Evolutionary conservation across 805 yeast species (phyloP).

Genomic region (Starmerella scarabaei): DNA sequence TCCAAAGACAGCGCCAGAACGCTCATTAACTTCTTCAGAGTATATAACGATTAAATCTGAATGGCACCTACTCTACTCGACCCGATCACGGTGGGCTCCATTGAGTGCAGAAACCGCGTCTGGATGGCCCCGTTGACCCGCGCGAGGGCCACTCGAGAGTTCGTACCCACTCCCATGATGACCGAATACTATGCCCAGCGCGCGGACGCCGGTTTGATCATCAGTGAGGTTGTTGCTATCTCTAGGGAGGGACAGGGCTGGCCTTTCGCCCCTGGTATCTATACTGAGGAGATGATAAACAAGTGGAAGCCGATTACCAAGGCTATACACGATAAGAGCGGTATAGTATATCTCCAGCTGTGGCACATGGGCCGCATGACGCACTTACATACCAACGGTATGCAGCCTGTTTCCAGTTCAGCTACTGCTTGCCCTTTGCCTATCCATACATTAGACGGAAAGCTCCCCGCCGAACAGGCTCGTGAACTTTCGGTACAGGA

Average conservation of each 20-base stretch:
- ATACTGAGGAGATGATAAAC: constrained; percentile 22
- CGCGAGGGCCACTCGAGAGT: constrained; percentile 25
- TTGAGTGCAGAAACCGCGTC: constrained; percentile 30
- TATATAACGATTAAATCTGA: no score
- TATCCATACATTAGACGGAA: constrained; percentile 22
- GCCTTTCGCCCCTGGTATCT: constrained; percentile 26
- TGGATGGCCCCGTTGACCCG: constrained; percentile 42
- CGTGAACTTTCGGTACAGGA: constrained; percentile 38
- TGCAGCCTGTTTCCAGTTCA: constrained; percentile 8
- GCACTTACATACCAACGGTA: constrained; percentile 9
- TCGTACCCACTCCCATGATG: constrained; percentile 35
- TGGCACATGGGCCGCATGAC: constrained; percentile 19
- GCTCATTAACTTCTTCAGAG: no score
- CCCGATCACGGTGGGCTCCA: constrained; percentile 28
- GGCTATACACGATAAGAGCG: constrained; percentile 20
- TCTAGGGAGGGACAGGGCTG: constrained; percentile 32
- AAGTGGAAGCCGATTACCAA: constrained; percentile 29
- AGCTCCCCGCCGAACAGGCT: constrained; percentile 32
- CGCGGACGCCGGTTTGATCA: constrained; percentile 35
- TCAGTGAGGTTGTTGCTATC: constrained; percentile 45
- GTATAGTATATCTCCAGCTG: constrained; percentile 16
- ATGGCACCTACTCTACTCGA: constrained; percentile 24
- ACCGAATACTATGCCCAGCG: constrained; percentile 43
- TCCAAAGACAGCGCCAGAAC: no score
- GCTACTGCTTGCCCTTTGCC: constrained; percentile 4